phyloP scores from a whole-genome alignment of 306 rosid species.

The Quercus rubra region DNA sequence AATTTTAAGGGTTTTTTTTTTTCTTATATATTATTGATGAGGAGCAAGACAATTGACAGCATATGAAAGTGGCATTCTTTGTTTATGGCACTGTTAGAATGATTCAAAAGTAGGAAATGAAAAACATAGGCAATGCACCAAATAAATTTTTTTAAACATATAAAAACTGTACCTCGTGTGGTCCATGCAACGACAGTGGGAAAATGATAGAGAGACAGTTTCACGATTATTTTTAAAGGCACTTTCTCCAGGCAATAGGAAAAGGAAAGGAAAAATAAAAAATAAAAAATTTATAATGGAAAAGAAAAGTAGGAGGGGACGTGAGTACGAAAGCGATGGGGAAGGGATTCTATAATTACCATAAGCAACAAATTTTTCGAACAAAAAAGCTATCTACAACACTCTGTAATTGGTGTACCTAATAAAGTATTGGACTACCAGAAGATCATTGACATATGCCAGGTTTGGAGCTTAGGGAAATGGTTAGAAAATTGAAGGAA shows the following conservation, averaged over 20 bases:
- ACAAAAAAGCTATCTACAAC: no score
- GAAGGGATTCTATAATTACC: no score
- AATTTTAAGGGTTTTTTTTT: neutral
- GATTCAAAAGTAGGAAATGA: constrained; percentile 10
- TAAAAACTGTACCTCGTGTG: neutral
- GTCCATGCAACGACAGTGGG: constrained; percentile 16
- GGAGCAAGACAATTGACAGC: constrained; percentile 29
- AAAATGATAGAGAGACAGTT: constrained; percentile 13
- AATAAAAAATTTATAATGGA: no score
- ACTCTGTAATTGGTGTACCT: no score
- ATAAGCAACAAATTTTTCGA: no score
- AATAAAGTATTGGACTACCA: no score
- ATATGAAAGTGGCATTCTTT: constrained; percentile 14
- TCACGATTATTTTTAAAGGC: neutral
- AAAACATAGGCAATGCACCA: neutral
- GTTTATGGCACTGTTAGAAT: no score
- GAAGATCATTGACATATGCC: constrained; percentile 6
- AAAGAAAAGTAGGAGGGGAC: no score
- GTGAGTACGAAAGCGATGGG: no score
- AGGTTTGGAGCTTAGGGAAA: neutral
- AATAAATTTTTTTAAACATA: neutral
- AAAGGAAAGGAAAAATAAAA: no score
- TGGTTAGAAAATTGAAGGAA: neutral
- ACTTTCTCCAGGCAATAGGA: no score
- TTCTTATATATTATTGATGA: constrained; percentile 11